Evolutionary conservation across 257 asterid genomes (phyloP).

Genomic region (Solanum gracilifrons): DNA sequence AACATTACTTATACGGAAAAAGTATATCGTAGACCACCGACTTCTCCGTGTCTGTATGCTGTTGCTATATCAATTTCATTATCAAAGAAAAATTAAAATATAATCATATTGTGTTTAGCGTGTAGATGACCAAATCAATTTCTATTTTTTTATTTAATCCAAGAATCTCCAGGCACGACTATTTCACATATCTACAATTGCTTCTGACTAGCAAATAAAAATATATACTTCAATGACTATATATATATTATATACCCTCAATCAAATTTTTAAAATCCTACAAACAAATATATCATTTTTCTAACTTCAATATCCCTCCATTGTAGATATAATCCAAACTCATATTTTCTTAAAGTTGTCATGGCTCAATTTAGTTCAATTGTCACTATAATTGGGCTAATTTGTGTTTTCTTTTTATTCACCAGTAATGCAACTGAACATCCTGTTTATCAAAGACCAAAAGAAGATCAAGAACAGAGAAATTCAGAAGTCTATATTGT

Average conservation of each 20-base stretch:
- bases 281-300: neutral
- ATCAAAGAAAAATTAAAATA: neutral
- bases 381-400: neutral
- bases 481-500: conserved; percentile 19
- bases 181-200: neutral
- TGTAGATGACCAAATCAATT: neutral
- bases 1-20: neutral
- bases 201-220: neutral
- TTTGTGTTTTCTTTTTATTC: neutral
- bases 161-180: neutral
- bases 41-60: neutral
- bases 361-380: neutral
- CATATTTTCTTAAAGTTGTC: neutral
- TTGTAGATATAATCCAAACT: neutral
- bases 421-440: neutral
- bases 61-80: neutral
- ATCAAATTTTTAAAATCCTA: neutral
- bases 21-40: neutral
- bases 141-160: neutral
- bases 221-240: neutral
- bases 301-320: neutral
- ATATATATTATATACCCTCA: neutral
- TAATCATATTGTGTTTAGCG: neutral
- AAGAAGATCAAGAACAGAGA: neutral
- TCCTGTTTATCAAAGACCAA: neutral